These are phyloP conservation scores for Debaryomyces prosopidis DNA, from an alignment of 805 yeast species.

Conservation along the genomic window DNA sequence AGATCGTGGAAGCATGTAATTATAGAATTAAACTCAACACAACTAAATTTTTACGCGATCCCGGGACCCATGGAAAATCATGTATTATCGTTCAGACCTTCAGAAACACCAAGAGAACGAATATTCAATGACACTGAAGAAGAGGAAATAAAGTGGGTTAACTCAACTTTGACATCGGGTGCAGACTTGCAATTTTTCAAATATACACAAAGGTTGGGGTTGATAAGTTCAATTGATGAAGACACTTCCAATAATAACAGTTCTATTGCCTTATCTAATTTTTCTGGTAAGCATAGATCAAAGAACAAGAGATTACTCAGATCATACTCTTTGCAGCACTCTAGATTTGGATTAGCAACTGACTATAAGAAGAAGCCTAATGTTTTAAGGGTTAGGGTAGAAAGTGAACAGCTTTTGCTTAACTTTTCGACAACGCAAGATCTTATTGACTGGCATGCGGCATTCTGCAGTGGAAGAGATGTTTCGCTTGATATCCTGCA, in stretches of 20 bases:
- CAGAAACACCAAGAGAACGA: constrained; percentile 6
- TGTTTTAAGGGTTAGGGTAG: constrained; percentile 75
- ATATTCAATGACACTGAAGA: constrained; percentile 10
- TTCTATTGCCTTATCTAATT: neutral
- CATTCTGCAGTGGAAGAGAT: constrained; percentile 72
- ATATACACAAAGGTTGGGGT: constrained; percentile 21
- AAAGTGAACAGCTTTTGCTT: constrained; percentile 77
- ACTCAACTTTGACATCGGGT: constrained; percentile 22
- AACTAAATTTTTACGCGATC: constrained; percentile 63
- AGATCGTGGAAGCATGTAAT: constrained; percentile 72
- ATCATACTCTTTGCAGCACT: constrained; percentile 80
- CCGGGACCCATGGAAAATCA: constrained; percentile 33
- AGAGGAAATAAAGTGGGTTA: constrained; percentile 9
- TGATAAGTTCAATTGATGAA: constrained; percentile 6
- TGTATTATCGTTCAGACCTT: constrained; percentile 20
- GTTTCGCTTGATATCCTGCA: constrained; percentile 73
- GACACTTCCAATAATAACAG: constrained; percentile 1
- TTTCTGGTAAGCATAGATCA: neutral
- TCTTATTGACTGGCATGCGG: constrained; percentile 77
- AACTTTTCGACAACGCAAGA: constrained; percentile 62
- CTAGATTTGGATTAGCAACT: constrained; percentile 78
- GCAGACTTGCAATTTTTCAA: constrained; percentile 29
- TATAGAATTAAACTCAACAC: constrained; percentile 84
- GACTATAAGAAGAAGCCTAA: constrained; percentile 75
- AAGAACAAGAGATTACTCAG: constrained; percentile 42